These are phyloP conservation scores for Dimargaris verticillata DNA, from an alignment of 192 early-diverging fungal genomes.

Conservation along the genomic window DNA sequence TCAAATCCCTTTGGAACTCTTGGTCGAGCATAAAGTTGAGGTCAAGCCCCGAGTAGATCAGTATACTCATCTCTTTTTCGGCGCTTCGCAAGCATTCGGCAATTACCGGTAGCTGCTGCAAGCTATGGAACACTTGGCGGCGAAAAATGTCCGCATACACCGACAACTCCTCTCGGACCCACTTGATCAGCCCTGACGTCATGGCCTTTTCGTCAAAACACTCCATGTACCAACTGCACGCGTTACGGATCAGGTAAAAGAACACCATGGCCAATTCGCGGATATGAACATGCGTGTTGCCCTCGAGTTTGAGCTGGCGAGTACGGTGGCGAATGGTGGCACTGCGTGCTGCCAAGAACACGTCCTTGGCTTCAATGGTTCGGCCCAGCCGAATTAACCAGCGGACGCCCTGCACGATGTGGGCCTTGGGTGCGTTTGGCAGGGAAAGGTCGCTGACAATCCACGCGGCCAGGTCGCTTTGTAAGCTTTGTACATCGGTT, in stretches of 20 bases:
- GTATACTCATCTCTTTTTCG: constrained; percentile 55
- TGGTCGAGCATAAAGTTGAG: constrained; percentile 68
- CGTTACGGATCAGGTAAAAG: constrained; percentile 83
- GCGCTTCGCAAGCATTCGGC: constrained; percentile 67
- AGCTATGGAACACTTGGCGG: constrained; percentile 72
- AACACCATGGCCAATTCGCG: constrained; percentile 70
- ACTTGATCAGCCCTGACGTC: constrained; percentile 84
- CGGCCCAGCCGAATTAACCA: constrained; percentile 62
- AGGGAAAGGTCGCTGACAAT: constrained; percentile 59
- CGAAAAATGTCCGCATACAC: constrained; percentile 72
- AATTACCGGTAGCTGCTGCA: constrained; percentile 63
- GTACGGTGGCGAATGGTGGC: constrained; percentile 49
- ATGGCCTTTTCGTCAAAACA: constrained; percentile 79
- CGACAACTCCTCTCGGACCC: constrained; percentile 75
- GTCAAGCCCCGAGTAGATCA: constrained; percentile 73
- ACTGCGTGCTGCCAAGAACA: constrained; percentile 66
- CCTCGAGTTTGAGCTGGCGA: constrained; percentile 70
- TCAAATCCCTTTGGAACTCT: constrained; percentile 58
- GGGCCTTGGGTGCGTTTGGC: constrained; percentile 60
- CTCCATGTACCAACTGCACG: constrained; percentile 87
- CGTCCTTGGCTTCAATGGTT: constrained; percentile 66
- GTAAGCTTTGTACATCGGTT: constrained; percentile 21
- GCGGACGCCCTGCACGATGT: constrained; percentile 62
- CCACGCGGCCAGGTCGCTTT: constrained; percentile 29
- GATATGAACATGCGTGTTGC: constrained; percentile 72